Base-by-base conservation (phyloP, 768 basidiomycete species). In the Kwoniella europaea region DNA sequence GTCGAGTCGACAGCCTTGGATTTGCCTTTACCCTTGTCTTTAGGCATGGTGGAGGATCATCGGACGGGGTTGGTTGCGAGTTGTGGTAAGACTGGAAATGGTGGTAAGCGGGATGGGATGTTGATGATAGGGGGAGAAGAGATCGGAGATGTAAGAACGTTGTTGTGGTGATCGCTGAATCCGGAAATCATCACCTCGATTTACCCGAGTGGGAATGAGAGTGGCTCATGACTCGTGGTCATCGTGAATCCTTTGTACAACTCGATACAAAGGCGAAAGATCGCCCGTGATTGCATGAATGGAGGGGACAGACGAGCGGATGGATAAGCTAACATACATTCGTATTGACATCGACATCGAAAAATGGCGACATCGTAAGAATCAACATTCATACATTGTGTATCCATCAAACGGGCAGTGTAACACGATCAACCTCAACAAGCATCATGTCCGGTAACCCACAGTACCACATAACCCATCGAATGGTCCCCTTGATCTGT, bases 401-500 rank as follows among this genome's bases (percentile, higher is more conserved):
- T 35, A 35, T 35, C 35, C 35, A 6, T 35, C 6, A 35, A 7
- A 35, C 35, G 35, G 35, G 7, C 29, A 29, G 3, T 29, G 29
- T 35, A 35, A 44, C 18, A 65, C n/a, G 55, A 15, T 20, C 55
- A 66, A 43, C 46, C 65, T 29, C 29, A n/a, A 10, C 18, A 62
- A 53, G 27, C 22, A 54, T 12, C 55, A 79, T 79, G 78, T 69
- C 76, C 3, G 65, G 65, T 18, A 72, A 72, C n/a, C 46, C 70
- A 16, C 70, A 74, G 10, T 76, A 80, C 22, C 77, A 74, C 56
- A 75, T 80, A 64, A 67, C 73, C 9, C 77, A 77, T 52, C 71
- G 77, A n/a, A 80, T 80, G 71, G 73, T 80, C 24, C 79, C 79
- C 10, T 68, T 80, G 16, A 75, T 80, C 53, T 80, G 75, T 44